Conservation (phyloP, 1,139 yeast species). For the Yamadazyma conglobata region DNA sequence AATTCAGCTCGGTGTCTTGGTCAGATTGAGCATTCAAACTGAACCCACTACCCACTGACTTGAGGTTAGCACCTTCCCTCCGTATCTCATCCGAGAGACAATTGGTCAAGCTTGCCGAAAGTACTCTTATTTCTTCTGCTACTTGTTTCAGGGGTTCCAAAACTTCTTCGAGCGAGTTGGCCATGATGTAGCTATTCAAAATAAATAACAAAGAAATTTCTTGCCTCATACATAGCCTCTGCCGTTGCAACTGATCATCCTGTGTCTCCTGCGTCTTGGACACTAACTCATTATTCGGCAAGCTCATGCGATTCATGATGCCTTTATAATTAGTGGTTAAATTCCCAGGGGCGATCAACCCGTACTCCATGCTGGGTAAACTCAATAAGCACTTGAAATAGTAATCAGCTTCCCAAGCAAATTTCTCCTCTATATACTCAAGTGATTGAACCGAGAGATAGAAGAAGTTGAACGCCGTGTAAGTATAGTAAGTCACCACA, state of each 20-base stretch:
- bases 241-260: too few relatives aligned
- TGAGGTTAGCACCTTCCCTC: constrained; percentile 5
- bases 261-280: neutral
- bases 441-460: constrained; percentile 16
- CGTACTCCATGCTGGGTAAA: constrained; percentile 10
- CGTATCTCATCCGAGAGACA: constrained; percentile 5
- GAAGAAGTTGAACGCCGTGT: constrained; percentile 29
- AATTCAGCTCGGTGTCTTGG: too few relatives aligned
- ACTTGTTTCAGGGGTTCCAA: constrained; percentile 15
- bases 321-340: neutral
- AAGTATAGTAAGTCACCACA: constrained; percentile 27
- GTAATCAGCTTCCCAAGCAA: constrained; percentile 21
- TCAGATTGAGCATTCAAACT: constrained; percentile 4
- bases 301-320: constrained; percentile 11
- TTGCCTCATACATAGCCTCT: constrained; percentile 17
- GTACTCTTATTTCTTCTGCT: constrained; percentile 4
- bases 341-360: neutral
- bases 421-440: constrained; percentile 6
- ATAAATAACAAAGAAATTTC: constrained; percentile 33
- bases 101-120: constrained; percentile 4
- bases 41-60: constrained; percentile 1
- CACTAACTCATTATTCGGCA: too few relatives aligned
- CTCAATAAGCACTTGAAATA: constrained; percentile 21
- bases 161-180: constrained; percentile 21
- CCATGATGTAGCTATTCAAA: constrained; percentile 24